These are phyloP conservation scores for Monilinia fructicola DNA, from an alignment of 2,329 filamentous ascomycete genomes.

Conservation along the genomic window DNA sequence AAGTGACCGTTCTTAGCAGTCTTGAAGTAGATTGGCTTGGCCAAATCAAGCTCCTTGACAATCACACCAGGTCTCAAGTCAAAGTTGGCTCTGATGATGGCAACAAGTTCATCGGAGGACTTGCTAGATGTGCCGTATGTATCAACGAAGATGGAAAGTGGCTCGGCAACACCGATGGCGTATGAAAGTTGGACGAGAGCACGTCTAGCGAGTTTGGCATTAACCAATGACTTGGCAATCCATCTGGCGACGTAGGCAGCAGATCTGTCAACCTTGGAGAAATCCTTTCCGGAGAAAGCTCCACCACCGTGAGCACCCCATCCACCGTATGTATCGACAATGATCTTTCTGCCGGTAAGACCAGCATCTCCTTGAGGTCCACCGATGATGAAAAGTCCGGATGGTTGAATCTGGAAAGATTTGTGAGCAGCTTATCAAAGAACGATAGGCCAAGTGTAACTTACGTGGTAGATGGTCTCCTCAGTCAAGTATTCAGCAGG, in stretches of 20 bases:
- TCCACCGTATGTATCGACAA: constrained; percentile 97
- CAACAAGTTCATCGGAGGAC: constrained; percentile 87
- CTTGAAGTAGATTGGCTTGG: constrained; percentile 95
- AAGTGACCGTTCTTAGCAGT: constrained; percentile 99
- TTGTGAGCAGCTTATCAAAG: constrained; percentile 18
- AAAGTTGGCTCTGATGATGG: constrained; percentile 95
- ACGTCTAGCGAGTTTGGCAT: constrained; percentile 85
- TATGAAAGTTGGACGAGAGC: constrained; percentile 97
- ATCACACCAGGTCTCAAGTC: constrained; percentile 98
- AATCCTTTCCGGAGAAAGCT: constrained; percentile 99
- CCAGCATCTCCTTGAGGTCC: constrained; percentile 98
- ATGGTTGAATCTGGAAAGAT: constrained; percentile 76
- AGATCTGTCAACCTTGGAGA: constrained; percentile 99
- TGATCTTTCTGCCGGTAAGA: constrained; percentile 98
- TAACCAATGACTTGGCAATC: constrained; percentile 97
- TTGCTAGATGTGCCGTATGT: constrained; percentile 92
- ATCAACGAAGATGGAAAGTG: constrained; percentile 96
- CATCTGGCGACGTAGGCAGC: constrained; percentile 96
- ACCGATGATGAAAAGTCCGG: constrained; percentile 97
- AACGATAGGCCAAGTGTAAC: constrained; percentile 40
- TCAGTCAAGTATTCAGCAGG: constrained; percentile 90
- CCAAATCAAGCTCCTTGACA: constrained; percentile 92
- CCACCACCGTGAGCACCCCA: constrained; percentile 99
- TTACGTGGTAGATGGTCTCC: constrained; percentile 89
- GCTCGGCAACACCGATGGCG: constrained; percentile 98